These are phyloP conservation scores for Colletotrichum brevisporum DNA, from an alignment of 2,329 filamentous ascomycete genomes.

Conservation along the genomic window DNA sequence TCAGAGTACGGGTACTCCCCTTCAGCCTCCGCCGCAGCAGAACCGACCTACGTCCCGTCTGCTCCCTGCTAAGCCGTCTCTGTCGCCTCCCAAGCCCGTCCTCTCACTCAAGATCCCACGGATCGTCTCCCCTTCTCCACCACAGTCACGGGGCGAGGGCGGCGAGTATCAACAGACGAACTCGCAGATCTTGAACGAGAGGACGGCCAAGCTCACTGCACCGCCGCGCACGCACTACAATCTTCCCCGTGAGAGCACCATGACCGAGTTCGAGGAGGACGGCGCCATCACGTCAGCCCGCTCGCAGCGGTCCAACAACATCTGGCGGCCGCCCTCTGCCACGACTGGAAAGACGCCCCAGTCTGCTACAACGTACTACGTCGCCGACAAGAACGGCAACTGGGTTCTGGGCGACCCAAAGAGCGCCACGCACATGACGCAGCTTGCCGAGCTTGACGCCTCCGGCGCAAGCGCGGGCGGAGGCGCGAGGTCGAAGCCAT, in stretches of 20 bases:
- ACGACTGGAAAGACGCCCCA: slow-evolving; percentile 51
- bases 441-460: slow-evolving; percentile 46
- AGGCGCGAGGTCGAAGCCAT: slow-evolving; percentile 33
- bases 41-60: slow-evolving; percentile 57
- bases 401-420: slow-evolving; percentile 63
- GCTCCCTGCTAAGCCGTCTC: slow-evolving; percentile 55
- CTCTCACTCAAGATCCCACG: slow-evolving; percentile 57
- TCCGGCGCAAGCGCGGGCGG: slow-evolving; percentile 39
- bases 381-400: slow-evolving; percentile 67
- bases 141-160: slow-evolving; percentile 29
- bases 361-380: slow-evolving; percentile 63
- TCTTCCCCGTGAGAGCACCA: slow-evolving; percentile 57
- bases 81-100: slow-evolving; percentile 54
- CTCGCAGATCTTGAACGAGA: slow-evolving; percentile 36
- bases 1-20: slow-evolving; percentile 42
- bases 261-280: slow-evolving; percentile 69
- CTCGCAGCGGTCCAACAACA: slow-evolving; percentile 54
- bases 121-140: slow-evolving; percentile 18
- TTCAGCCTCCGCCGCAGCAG: slow-evolving; percentile 28
- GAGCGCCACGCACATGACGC: slow-evolving; percentile 43
- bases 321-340: slow-evolving; percentile 65
- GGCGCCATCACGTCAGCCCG: slow-evolving; percentile 50
- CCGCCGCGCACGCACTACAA: slow-evolving; percentile 37
- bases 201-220: slow-evolving; percentile 38
- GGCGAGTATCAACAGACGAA: slow-evolving; percentile 34